Evolutionary conservation across 2,329 filamentous ascomycete species (phyloP), one percentile per base, ranked within the genome.

Genomic region (Trichoderma semiorbis): DNA sequence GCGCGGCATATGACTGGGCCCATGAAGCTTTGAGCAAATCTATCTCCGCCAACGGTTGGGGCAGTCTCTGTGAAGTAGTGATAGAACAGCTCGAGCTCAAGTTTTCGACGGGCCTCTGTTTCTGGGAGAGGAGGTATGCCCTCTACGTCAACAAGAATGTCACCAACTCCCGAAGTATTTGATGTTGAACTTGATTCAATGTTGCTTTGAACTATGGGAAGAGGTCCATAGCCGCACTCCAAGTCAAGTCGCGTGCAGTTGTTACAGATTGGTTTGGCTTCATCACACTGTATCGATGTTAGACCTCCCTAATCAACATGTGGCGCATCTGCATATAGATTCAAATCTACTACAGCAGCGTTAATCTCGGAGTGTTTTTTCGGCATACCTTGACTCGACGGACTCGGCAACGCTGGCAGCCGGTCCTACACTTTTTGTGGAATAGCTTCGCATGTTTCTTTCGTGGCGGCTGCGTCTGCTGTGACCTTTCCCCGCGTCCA

Each of bases 351-450:
- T 10, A 18, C n/a, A n/a, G n/a, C n/a, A n/a, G n/a, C 30, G 12
- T 28, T 34, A 18, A 47, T 24, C 10, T 28, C 12, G n/a, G 30
- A 39, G 18, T 6, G 24, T 28, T 34, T 36, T 24, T 53, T 14
- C 5, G 3, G 11, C 67, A 24, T 65, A 66, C 75, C 76, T 77
- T 77, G 24, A 77, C 76, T 7, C 75, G 73, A 26, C 76, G 76
- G 16, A 65, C 62, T 26, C 76, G 73, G 21, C 76, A 77, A 36
- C 72, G 66, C 58, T 76, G 74, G 62, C 76, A 77, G 1, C 76
- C 75, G 1, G 74, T 77, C 24, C 74, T 70, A 12, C 74, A 73
- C 69, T 77, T 76, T 67, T 74, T 77, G 72, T 77, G 76, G 71
- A 77, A 77, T 30, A 76, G 73, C 69, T 76, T 69, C 16, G 66